Evolutionary conservation across 2,329 filamentous ascomycete genomes (phyloP).

Genomic region (Aspergillus udagawae): DNA sequence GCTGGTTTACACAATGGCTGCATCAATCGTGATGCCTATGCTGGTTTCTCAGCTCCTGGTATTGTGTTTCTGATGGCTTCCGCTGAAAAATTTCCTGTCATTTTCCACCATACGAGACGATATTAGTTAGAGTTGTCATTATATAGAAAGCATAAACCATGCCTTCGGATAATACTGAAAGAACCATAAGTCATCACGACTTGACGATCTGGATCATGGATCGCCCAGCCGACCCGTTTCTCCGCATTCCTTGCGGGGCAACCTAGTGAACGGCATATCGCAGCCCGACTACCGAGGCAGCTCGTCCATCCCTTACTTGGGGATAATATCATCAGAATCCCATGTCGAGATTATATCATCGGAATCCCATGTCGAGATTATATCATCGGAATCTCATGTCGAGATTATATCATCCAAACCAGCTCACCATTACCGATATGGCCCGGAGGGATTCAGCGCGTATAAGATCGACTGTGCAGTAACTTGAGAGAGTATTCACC

Average conservation of each 20-base stretch:
- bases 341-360: neutral
- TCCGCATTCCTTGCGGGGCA: neutral
- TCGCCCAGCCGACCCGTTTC: neutral
- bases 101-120: neutral
- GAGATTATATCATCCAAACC: neutral
- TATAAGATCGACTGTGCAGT: neutral
- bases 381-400: too few relatives aligned
- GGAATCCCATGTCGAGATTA: neutral
- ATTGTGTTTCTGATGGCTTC: neutral
- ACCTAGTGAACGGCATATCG: neutral
- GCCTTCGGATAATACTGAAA: neutral
- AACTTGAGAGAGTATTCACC: neutral
- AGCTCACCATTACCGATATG: neutral
- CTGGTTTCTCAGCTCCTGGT: too few relatives aligned
- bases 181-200: neutral
- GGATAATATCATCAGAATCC: neutral
- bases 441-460: neutral
- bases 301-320: neutral
- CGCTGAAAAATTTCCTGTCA: neutral
- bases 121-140: neutral
- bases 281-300: neutral
- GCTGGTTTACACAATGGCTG: constrained; percentile 39
- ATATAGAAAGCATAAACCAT: neutral
- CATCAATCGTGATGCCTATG: neutral
- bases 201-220: neutral